These are phyloP conservation scores for Viola odorata DNA, from an alignment of 345 rosid genomes.

Conservation along the genomic window DNA sequence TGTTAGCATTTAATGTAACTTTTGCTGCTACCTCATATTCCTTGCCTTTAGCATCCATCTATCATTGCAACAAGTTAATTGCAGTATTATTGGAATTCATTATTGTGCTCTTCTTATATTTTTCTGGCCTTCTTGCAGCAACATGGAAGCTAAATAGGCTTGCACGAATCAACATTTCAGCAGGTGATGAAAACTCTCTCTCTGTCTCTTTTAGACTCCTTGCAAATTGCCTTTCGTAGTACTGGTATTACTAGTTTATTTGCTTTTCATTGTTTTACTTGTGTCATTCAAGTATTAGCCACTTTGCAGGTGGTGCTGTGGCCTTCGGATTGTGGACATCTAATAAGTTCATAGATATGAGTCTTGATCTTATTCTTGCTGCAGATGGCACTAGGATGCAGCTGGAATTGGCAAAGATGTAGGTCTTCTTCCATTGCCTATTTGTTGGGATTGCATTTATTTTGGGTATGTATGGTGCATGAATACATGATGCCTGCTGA, in stretches of 20 bases:
- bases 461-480: background rate
- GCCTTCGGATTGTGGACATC: conserved; percentile 32
- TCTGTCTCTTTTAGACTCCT: background rate
- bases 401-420: conserved; percentile 70
- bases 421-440: conserved; percentile 23
- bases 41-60: no score
- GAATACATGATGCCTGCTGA: conserved; percentile 2
- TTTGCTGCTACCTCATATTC: no score
- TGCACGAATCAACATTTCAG: conserved; percentile 20
- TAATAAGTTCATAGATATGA: conserved; percentile 34
- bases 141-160: conserved; percentile 32
- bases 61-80: no score
- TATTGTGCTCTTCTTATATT: conserved; percentile 9
- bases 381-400: conserved; percentile 60
- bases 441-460: background rate
- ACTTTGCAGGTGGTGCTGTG: conserved; percentile 37
- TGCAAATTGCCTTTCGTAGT: background rate
- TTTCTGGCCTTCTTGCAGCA: conserved; percentile 27
- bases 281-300: background rate
- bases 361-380: conserved; percentile 53
- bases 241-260: background rate
- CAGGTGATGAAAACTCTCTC: conserved; percentile 22
- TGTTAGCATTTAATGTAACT: no score
- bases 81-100: no score
- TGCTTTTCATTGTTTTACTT: background rate